Base-by-base conservation (phyloP, 2,329 filamentous ascomycete species). In the Alternaria conjuncta region DNA sequence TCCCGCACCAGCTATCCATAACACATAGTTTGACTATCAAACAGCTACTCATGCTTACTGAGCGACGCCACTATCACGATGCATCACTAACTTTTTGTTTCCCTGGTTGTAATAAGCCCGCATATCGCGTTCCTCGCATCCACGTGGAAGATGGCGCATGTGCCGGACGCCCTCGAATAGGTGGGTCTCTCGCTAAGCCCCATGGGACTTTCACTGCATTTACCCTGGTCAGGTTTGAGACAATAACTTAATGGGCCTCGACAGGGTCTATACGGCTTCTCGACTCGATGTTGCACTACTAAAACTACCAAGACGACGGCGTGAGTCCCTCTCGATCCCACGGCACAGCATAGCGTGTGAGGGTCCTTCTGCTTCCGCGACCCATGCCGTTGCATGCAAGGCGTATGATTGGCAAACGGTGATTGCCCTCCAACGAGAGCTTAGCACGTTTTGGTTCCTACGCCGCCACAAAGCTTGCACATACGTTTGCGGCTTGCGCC, bases 341-440 rank as follows among this genome's bases (percentile, higher is more conserved):
- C 47, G 21, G 43, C 53, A 49, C 32, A 20, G 36, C 10, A 18
- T 30, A 44, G 25, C 15, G 43, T 12, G 51, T 43, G 18, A 51
- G 18, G 28, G 18, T n/a, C 12, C 15, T 62, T 53, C 60, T 47
- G 60, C 60, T 58, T 62, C 60, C 60, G 55, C 55, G 55, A 58
- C 28, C 47, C 60, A 54, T 18, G 26, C 36, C 21, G 36, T 21
- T 28, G 43, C 15, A 46, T 23, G 15, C 30, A 36, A 21, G 9
- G 26, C 20, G 41, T 30, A 23, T 54, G 60, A 55, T 59, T 62
- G 41, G 55, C 45, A 53, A 53, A 61, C 49, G 18, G 18, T 25
- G 15, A 32, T 45, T 43, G 11, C 23, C 36, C 23, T 13, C 43
- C 10, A 49, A 49, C 20, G 47, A 49, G 30, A 55, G 54, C 60